Percentiles rank a stretch among this genome's conserved stretches.
phyloP scores from a whole-genome alignment of 2,329 filamentous ascomycete species.

The Talaromyces sp. region DNA sequence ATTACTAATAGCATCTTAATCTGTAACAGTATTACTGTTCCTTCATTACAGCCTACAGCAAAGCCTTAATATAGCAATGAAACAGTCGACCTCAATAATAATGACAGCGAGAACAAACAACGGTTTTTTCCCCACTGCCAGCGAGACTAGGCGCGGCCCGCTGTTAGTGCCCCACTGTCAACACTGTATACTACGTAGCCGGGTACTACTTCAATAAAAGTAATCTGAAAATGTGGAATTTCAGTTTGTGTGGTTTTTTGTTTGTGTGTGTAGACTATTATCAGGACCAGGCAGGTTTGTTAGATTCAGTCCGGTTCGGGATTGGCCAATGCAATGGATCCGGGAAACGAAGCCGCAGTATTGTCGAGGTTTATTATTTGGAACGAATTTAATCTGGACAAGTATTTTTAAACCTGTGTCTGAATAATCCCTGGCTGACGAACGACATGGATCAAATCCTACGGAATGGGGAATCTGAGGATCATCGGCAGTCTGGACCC shows the following conservation, averaged over 20 bases:
- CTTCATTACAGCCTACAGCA: too few relatives aligned
- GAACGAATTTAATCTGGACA: too few relatives aligned
- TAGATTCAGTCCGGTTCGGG: too few relatives aligned
- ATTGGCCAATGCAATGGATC: too few relatives aligned
- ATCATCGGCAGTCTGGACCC: not conserved
- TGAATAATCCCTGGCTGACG: not conserved
- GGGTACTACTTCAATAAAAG: not conserved
- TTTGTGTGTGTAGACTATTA: too few relatives aligned
- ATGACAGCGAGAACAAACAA: too few relatives aligned
- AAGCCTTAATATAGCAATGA: not conserved
- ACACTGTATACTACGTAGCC: not conserved
- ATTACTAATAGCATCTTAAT: not conserved
- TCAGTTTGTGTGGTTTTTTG: not conserved
- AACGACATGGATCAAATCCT: not conserved
- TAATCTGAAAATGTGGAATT: not conserved
- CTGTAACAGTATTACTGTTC: not conserved
- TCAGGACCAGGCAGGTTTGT: too few relatives aligned
- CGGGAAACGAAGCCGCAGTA: too few relatives aligned
- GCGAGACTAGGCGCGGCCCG: not conserved
- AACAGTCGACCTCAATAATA: too few relatives aligned
- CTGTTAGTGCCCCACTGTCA: not conserved
- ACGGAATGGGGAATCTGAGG: not conserved
- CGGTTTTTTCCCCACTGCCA: not conserved
- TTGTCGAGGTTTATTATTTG: too few relatives aligned
- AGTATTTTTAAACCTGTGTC: too few relatives aligned